phyloP scores from a whole-genome alignment of 352 stramenopile genomes.

The Globisporangium polare region DNA sequence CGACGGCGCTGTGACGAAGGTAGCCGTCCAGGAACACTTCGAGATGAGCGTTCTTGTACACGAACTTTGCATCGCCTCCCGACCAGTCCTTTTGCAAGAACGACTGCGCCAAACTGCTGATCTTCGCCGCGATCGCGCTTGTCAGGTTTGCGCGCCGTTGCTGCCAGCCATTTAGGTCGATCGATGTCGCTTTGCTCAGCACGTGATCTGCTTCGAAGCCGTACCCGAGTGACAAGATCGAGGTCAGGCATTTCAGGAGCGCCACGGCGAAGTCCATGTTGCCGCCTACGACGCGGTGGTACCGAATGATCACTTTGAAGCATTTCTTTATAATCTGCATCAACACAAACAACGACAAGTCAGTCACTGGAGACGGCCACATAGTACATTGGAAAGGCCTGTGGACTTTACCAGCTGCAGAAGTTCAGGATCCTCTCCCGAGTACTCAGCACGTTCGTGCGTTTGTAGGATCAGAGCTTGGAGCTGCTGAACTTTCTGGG shows the following conservation, averaged over 20 bases:
- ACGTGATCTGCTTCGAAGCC: constrained; percentile 20
- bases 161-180: constrained; percentile 16
- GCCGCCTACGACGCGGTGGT: constrained; percentile 19
- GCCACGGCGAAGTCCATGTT: constrained; percentile 21
- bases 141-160: constrained; percentile 11
- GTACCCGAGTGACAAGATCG: constrained; percentile 21
- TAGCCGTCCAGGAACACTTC: constrained; percentile 35
- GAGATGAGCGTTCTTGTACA: constrained; percentile 36
- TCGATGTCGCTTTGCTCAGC: constrained; percentile 11
- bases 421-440: neutral
- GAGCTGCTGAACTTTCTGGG: constrained; percentile 14
- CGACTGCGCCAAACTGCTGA: constrained; percentile 30
- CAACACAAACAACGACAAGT: neutral
- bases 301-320: constrained; percentile 23
- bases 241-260: constrained; percentile 23
- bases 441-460: constrained; percentile 8
- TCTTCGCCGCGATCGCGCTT: constrained; percentile 25
- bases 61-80: constrained; percentile 29
- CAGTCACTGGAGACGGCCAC: neutral
- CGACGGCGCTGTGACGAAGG: constrained; percentile 30
- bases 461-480: constrained; percentile 17
- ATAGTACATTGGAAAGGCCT: neutral
- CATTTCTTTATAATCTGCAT: constrained; percentile 23
- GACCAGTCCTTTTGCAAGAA: constrained; percentile 50
- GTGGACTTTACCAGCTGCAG: constrained; percentile 15